phyloP scores from a whole-genome alignment of 1,284 basidiomycete species.

The Spongiforma sp. region DNA sequence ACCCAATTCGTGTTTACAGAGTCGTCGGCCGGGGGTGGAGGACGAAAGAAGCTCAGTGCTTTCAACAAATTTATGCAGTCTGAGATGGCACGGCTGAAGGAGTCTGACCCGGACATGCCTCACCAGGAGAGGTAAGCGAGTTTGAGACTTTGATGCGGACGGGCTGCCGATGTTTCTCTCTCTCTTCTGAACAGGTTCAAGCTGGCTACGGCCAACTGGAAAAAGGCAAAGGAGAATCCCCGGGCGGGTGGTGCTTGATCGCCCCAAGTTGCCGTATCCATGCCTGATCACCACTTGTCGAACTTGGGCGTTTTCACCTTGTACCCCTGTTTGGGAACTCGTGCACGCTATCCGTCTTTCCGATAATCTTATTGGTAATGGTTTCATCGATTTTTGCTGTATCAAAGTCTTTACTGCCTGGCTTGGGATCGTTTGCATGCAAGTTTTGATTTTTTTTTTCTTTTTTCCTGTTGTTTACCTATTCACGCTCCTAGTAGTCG shows the following conservation, averaged over 20 bases:
- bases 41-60: slow-evolving; percentile 61
- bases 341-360: slow-evolving; percentile 15
- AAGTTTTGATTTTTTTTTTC: slow-evolving; percentile 7
- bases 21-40: slow-evolving; percentile 45
- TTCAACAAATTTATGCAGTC: slow-evolving; percentile 84
- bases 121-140: slow-evolving; percentile 70
- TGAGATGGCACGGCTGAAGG: slow-evolving; percentile 77
- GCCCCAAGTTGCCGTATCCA: slow-evolving; percentile 5
- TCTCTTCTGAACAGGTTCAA: slow-evolving; percentile 60
- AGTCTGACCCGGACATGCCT: slow-evolving; percentile 66
- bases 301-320: slow-evolving; percentile 11
- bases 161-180: background rate
- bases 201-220: slow-evolving; percentile 77
- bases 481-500: slow-evolving; percentile 22
- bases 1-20: slow-evolving; percentile 35
- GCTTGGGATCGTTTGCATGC: slow-evolving; percentile 8
- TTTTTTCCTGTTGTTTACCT: slow-evolving; percentile 14
- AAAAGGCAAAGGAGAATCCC: slow-evolving; percentile 71
- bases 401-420: slow-evolving; percentile 17
- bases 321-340: slow-evolving; percentile 22
- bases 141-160: slow-evolving; percentile 11
- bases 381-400: slow-evolving; percentile 25
- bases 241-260: slow-evolving; percentile 41
- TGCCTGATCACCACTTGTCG: slow-evolving; percentile 11
- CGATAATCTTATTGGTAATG: slow-evolving; percentile 42